phyloP scores from a whole-genome alignment of 768 basidiomycete genomes.

The Panellus pusillus region DNA sequence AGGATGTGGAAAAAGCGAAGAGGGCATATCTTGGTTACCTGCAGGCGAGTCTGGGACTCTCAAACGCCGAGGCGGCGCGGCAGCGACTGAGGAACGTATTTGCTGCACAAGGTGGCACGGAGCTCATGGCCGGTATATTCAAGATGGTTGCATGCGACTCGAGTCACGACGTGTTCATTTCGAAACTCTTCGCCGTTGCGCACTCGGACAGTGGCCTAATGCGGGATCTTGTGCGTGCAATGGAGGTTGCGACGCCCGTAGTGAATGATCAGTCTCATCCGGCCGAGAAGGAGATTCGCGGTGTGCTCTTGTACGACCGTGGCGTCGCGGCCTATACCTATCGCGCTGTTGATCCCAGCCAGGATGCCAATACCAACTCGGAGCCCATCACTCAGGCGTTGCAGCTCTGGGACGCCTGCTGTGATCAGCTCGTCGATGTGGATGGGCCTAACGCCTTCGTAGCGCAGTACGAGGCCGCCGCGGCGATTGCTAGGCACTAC shows the following conservation, averaged over 20 bases:
- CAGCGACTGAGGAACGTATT: not conserved
- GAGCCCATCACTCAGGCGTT: not conserved
- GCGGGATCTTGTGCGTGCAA: not conserved
- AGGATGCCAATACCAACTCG: not conserved
- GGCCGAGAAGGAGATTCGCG: not conserved
- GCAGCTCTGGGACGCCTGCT: not conserved
- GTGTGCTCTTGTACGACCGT: not conserved
- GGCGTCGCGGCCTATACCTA: not conserved
- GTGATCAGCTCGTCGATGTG: not conserved
- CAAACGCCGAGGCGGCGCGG: not conserved
- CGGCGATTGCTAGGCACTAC: not conserved
- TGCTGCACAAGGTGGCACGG: not conserved
- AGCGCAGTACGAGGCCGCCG: not conserved
- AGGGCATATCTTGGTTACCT: not conserved
- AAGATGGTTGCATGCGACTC: not conserved
- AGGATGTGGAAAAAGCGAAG: not conserved
- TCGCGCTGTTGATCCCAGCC: not conserved
- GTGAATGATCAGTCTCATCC: not conserved
- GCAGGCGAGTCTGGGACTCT: not conserved
- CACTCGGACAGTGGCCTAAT: not conserved
- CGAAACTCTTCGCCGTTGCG: not conserved
- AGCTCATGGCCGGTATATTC: not conserved
- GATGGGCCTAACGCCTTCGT: not conserved
- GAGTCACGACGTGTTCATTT: not conserved
- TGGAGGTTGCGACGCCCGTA: not conserved